Conservation (phyloP, 192 early-diverging fungal species). For the Coemansia sp. region DNA sequence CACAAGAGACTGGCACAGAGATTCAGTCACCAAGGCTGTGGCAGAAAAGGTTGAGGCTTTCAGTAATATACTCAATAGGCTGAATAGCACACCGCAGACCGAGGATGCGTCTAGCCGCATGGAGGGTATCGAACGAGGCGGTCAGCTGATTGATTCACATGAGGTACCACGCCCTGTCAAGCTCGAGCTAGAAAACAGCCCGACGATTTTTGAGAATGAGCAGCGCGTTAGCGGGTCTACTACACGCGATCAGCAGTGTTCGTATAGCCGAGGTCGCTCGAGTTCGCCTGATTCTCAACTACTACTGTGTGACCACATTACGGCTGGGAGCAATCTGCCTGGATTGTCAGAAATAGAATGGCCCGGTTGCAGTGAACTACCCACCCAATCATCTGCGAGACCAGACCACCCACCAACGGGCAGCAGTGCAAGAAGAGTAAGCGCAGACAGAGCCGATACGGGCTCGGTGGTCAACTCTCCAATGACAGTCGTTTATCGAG, state of each 20-base stretch:
- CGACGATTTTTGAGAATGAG: not conserved
- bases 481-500: not conserved
- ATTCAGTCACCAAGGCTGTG: not conserved
- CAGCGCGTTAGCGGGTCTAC: not conserved
- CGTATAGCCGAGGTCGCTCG: not conserved
- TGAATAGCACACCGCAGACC: not conserved
- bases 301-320: no score
- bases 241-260: no score
- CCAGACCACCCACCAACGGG: no score
- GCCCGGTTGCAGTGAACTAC: not conserved
- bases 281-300: not conserved
- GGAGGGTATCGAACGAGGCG: not conserved
- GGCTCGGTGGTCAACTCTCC: not conserved
- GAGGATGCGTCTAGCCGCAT: not conserved
- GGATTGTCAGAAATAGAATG: no score
- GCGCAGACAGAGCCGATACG: not conserved
- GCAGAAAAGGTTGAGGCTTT: not conserved
- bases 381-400: not conserved
- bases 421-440: not conserved
- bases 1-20: not conserved
- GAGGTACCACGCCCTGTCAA: not conserved
- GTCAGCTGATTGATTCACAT: not conserved
- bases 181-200: not conserved
- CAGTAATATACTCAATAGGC: not conserved
- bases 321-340: not conserved